Evolutionary conservation across 2,329 filamentous ascomycete species (phyloP).

Genomic region (Aspergillus sp.): DNA sequence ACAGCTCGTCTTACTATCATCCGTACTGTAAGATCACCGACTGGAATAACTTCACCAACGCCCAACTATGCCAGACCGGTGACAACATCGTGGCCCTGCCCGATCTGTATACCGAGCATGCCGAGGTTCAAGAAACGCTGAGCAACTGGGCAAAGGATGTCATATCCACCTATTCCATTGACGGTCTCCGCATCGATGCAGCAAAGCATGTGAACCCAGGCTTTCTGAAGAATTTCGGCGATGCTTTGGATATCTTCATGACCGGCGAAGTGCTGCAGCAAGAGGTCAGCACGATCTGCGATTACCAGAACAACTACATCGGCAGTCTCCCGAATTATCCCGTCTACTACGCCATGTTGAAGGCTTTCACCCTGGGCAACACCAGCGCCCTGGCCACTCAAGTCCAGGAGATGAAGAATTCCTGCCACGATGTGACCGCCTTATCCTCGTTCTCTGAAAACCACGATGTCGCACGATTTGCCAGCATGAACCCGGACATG

Average conservation of each 20-base stretch:
- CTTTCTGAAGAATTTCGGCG: constrained; percentile 45
- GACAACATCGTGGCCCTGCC: constrained; percentile 50
- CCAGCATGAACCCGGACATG: constrained; percentile 55
- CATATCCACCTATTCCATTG: constrained; percentile 49
- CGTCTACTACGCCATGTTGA: constrained; percentile 39
- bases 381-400: constrained; percentile 30
- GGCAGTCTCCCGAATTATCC: constrained; percentile 53
- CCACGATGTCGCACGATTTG: constrained; percentile 60
- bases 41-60: constrained; percentile 37
- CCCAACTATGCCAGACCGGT: constrained; percentile 55
- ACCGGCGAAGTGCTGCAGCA: constrained; percentile 50
- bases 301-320: constrained; percentile 43
- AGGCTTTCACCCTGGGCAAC: constrained; percentile 37
- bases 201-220: constrained; percentile 48
- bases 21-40: constrained; percentile 33
- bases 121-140: constrained; percentile 44
- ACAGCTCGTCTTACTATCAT: constrained; percentile 30
- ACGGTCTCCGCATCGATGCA: constrained; percentile 56
- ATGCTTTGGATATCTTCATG: constrained; percentile 44
- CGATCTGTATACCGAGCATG: constrained; percentile 50
- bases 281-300: constrained; percentile 41
- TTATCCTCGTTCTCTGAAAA: constrained; percentile 61
- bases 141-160: constrained; percentile 44
- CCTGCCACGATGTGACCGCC: constrained; percentile 45
- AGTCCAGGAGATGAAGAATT: constrained; percentile 26